phyloP scores from a whole-genome alignment of 177 flowering plant species.

The Vitis hybrid region DNA sequence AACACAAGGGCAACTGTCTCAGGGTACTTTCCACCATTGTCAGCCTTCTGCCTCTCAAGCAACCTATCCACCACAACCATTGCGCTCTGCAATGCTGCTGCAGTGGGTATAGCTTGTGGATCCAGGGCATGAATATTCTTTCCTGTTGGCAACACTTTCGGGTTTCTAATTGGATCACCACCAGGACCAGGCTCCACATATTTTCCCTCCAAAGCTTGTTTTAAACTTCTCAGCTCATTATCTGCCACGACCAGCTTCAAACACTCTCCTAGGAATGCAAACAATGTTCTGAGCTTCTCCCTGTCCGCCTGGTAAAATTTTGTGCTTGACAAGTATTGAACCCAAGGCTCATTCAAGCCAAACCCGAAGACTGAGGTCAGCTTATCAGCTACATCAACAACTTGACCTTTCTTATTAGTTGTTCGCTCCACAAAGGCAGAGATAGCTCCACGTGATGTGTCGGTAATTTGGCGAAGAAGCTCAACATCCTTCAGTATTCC shows the following conservation, averaged over 20 bases:
- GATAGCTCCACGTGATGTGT: constrained; percentile 85
- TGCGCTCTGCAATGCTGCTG: constrained; percentile 97
- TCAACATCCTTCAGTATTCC: constrained; percentile 89
- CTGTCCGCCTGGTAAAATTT: constrained; percentile 82
- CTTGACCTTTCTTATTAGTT: constrained; percentile 91
- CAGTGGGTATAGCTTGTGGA: constrained; percentile 95
- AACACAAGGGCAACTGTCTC: constrained; percentile 95
- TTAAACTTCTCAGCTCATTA: constrained; percentile 89
- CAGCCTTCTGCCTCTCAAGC: constrained; percentile 92
- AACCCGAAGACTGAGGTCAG: constrained; percentile 82
- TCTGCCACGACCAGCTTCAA: constrained; percentile 89
- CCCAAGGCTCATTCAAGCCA: constrained; percentile 90
- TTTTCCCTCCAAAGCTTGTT: constrained; percentile 93
- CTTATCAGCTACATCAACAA: constrained; percentile 79
- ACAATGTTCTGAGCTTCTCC: constrained; percentile 75
- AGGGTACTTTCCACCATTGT: constrained; percentile 93
- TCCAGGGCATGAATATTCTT: constrained; percentile 98
- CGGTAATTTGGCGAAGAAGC: constrained; percentile 84
- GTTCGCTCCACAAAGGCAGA: constrained; percentile 77
- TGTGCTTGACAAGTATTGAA: constrained; percentile 79
- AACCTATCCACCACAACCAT: constrained; percentile 86
- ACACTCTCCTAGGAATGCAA: constrained; percentile 82
- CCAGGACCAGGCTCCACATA: constrained; percentile 99
- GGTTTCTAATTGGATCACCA: constrained; percentile 98
- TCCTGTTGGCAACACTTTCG: constrained; percentile 97